Percentiles rank a stretch among this genome's conserved stretches.
Conservation (phyloP, 257 asterid genomes). For the Nicotiana sylvestris region DNA sequence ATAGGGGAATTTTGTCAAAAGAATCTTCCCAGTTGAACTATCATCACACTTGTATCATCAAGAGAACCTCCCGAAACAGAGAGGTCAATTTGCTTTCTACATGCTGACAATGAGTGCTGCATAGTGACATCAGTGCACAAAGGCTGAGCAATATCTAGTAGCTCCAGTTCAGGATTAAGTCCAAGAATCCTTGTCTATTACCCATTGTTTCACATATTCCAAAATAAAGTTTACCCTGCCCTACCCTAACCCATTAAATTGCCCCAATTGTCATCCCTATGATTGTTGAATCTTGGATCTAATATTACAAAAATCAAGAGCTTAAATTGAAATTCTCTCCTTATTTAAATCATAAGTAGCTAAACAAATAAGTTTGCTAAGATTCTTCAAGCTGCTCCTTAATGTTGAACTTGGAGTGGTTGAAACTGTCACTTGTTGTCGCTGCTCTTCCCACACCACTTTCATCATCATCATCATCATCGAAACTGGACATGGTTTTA, state of each 20-base stretch:
- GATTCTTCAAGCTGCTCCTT: neutral
- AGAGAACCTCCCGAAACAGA: conserved; percentile 66
- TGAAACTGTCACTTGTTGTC: conserved; percentile 26
- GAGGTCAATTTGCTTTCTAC: conserved; percentile 65
- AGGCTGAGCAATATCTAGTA: conserved; percentile 53
- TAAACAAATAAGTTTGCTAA: neutral
- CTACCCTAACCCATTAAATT: too few species aligned
- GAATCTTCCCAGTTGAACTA: conserved; percentile 38
- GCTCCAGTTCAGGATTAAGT: conserved; percentile 35
- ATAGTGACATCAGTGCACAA: conserved; percentile 31
- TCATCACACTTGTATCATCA: conserved; percentile 74
- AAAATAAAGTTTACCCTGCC: too few species aligned
- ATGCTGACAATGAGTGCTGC: conserved; percentile 34
- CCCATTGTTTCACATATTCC: conserved; percentile 50
- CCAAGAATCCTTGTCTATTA: conserved; percentile 40
- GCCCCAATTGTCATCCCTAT: fast-evolving
- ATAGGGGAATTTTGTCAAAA: neutral
- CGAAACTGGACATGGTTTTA: conserved; percentile 23
- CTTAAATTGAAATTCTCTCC: neutral
- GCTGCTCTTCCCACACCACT: conserved; percentile 10
- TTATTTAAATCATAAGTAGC: neutral
- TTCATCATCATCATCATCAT: neutral
- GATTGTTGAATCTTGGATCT: too few species aligned
- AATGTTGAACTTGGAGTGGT: conserved; percentile 31
- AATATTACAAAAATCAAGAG: too few species aligned